phyloP scores from a whole-genome alignment of 495 filamentous ascomycete species.

The Tuber microsphaerosporum region DNA sequence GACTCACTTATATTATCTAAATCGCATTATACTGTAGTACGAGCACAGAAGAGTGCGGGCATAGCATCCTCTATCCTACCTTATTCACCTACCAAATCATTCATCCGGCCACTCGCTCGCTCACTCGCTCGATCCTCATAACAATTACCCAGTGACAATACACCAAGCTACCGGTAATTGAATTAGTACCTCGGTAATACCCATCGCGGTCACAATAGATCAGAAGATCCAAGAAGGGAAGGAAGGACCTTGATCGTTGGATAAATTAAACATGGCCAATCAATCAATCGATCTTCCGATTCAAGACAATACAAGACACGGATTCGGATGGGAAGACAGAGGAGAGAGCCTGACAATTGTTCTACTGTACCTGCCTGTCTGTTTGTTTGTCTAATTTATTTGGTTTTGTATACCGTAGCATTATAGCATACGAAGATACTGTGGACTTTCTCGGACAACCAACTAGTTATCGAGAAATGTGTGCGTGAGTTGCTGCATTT shows the following conservation, averaged over 20 bases:
- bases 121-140: background rate
- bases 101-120: background rate
- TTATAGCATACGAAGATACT: background rate
- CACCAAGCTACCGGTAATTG: background rate
- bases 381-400: background rate
- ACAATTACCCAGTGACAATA: background rate
- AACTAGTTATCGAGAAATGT: background rate
- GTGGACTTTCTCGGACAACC: background rate
- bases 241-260: background rate
- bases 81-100: background rate
- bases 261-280: background rate
- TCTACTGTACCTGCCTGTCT: background rate
- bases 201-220: background rate
- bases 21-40: background rate
- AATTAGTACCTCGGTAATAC: background rate
- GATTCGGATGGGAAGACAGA: background rate
- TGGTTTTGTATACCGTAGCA: background rate
- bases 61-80: background rate
- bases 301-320: background rate
- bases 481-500: background rate
- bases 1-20: background rate
- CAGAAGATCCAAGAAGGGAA: background rate
- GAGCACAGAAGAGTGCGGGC: background rate
- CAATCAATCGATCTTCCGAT: background rate
- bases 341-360: background rate